phyloP scores from a whole-genome alignment of 163 green algal genomes.

The Coccomyxa subellipsoidea region DNA sequence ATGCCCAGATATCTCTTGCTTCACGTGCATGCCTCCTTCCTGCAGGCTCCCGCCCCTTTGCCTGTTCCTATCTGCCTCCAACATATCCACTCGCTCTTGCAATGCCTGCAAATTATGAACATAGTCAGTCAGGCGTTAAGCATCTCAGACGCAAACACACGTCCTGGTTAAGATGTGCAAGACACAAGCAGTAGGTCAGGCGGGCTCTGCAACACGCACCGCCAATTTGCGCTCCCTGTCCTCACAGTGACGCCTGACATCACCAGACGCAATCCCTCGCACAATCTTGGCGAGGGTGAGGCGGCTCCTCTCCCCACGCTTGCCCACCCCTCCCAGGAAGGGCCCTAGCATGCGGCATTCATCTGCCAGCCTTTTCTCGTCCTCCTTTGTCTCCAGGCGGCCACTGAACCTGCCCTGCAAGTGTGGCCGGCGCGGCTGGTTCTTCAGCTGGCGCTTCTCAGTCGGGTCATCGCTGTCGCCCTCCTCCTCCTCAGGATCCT shows the following conservation, averaged over 20 bases:
- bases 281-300: conserved; percentile 83
- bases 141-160: too few species aligned
- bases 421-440: conserved; percentile 21
- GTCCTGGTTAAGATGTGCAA: neutral
- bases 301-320: conserved; percentile 64
- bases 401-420: conserved; percentile 44
- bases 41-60: neutral
- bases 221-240: conserved; percentile 31
- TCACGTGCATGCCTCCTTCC: neutral
- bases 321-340: conserved; percentile 69
- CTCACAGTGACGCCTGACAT: conserved; percentile 62
- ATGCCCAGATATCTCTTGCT: neutral
- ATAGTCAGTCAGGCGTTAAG: neutral
- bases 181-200: neutral
- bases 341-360: conserved; percentile 77
- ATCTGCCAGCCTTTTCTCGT: conserved; percentile 74
- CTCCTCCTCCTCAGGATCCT: neutral
- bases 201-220: neutral
- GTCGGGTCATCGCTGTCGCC: neutral
- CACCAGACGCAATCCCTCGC: conserved; percentile 70
- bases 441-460: neutral
- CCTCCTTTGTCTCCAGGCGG: conserved; percentile 78
- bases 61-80: neutral
- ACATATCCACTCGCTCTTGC: neutral
- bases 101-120: neutral